Evolutionary conservation across 2,329 filamentous ascomycete genomes (phyloP).

Genomic region (Pseudocercospora vitis): DNA sequence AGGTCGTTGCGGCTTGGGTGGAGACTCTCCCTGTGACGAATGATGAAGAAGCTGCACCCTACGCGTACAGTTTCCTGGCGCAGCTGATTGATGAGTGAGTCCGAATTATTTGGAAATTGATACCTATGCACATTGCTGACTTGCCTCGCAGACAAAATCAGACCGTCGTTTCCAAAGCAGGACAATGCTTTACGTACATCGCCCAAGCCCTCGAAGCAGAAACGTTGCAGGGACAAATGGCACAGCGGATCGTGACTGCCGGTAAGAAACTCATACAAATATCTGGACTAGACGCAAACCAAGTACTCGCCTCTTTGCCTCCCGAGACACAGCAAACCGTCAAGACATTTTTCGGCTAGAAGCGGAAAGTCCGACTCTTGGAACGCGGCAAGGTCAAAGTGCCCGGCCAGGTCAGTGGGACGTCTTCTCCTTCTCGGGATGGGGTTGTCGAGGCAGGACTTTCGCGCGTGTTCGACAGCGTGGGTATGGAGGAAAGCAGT

Average conservation of each 20-base stretch:
- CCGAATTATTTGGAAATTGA: background rate
- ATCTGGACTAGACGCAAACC: constrained; percentile 72
- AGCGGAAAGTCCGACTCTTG: too few relatives aligned
- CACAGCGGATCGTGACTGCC: constrained; percentile 70
- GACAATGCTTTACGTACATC: constrained; percentile 80
- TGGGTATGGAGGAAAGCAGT: too few relatives aligned
- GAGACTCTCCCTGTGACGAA: constrained; percentile 88
- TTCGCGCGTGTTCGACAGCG: too few relatives aligned
- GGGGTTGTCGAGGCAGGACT: too few relatives aligned
- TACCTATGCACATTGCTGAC: constrained; percentile 17
- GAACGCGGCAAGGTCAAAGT: too few relatives aligned
- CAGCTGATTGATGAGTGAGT: constrained; percentile 94
- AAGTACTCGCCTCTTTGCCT: constrained; percentile 71
- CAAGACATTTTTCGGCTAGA: constrained; percentile 40
- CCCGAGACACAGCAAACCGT: constrained; percentile 73
- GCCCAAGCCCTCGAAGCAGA: constrained; percentile 88
- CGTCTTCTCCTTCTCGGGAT: too few relatives aligned
- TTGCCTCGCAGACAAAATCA: constrained; percentile 72
- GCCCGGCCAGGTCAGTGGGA: too few relatives aligned
- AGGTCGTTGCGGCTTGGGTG: constrained; percentile 81
- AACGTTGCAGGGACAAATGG: constrained; percentile 81
- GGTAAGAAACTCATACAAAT: constrained; percentile 75
- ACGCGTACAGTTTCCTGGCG: constrained; percentile 87
- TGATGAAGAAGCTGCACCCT: constrained; percentile 95
- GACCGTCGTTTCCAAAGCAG: constrained; percentile 71